phyloP scores from a whole-genome alignment of 225 moss, liverwort and hornwort genomes.

The Marchantia polymorpha region DNA sequence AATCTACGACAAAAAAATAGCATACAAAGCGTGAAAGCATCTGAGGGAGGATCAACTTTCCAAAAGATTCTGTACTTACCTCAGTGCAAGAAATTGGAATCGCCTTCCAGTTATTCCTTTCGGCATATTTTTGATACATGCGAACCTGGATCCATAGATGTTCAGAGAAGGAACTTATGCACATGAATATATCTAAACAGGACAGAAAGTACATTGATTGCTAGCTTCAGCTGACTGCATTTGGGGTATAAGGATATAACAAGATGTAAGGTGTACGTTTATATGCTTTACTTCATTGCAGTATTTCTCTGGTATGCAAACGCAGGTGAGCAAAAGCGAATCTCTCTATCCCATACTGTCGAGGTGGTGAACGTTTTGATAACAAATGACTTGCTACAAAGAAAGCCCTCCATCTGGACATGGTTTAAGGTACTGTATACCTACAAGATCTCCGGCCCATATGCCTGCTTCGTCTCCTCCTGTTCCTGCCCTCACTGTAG shows the following conservation, averaged over 20 bases:
- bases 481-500: slow-evolving; percentile 91
- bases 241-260: no score
- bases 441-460: slow-evolving; percentile 99
- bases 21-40: not conserved
- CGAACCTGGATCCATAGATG: slow-evolving; percentile 56
- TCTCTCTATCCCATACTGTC: not conserved
- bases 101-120: slow-evolving; percentile 76
- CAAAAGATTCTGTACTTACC: slow-evolving; percentile 31
- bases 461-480: slow-evolving; percentile 99
- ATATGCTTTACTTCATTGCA: not conserved
- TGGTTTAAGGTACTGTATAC: slow-evolving; percentile 57
- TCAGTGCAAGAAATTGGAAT: slow-evolving; percentile 79
- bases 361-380: not conserved
- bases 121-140: slow-evolving; percentile 98
- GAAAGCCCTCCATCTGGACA: not conserved
- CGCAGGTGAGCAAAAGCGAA: not conserved
- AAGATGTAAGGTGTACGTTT: no score
- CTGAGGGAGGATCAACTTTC: not conserved
- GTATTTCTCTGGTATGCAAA: not conserved
- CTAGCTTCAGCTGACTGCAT: no score
- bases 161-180: not conserved
- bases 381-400: not conserved
- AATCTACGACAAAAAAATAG: not conserved
- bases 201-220: no score
- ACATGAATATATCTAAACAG: not conserved